Percentiles rank a stretch among this genome's conserved stretches.
Conservation (phyloP, 1,284 basidiomycete genomes). For the Pseudozyma flocculosa region DNA sequence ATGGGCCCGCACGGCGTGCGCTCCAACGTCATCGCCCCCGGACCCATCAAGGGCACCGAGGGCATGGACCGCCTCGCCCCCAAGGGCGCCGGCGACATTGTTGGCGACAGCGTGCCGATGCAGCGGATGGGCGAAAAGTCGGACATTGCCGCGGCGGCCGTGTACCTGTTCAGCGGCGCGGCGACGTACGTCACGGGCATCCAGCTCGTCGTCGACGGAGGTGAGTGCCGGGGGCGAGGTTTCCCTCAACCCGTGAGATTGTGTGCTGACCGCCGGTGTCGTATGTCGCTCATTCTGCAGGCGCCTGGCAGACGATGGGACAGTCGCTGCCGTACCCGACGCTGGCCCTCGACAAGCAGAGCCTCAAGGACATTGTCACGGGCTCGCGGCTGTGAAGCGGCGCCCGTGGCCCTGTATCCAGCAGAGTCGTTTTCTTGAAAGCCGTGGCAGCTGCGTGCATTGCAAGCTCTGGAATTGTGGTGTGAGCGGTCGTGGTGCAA, state of each 20-base stretch:
- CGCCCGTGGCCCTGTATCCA: too few species aligned
- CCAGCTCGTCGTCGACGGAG: slow-evolving; percentile 47
- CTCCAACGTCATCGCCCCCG: slow-evolving; percentile 87
- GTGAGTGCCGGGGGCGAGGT: not conserved
- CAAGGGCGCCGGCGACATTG: slow-evolving; percentile 57
- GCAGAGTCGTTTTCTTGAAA: too few species aligned
- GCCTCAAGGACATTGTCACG: slow-evolving; percentile 33
- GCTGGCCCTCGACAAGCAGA: slow-evolving; percentile 39
- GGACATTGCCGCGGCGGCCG: slow-evolving; percentile 77
- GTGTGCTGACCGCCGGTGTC: not conserved
- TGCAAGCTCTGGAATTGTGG: too few species aligned
- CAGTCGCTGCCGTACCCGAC: slow-evolving; percentile 54
- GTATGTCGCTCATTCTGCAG: not conserved
- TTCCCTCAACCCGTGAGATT: not conserved
- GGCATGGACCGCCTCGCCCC: slow-evolving; percentile 74
- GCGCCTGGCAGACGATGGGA: slow-evolving; percentile 40
- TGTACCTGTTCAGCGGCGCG: slow-evolving; percentile 87
- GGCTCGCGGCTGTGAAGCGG: slow-evolving; percentile 34
- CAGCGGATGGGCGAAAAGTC: slow-evolving; percentile 58
- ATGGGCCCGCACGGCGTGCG: slow-evolving; percentile 90
- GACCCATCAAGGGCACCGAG: slow-evolving; percentile 78
- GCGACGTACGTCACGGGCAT: slow-evolving; percentile 76
- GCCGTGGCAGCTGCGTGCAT: too few species aligned
- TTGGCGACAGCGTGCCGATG: slow-evolving; percentile 43
- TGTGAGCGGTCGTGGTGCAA: too few species aligned